phyloP scores from a whole-genome alignment of 2,329 filamentous ascomycete species.

The Pyricularia sp. region DNA sequence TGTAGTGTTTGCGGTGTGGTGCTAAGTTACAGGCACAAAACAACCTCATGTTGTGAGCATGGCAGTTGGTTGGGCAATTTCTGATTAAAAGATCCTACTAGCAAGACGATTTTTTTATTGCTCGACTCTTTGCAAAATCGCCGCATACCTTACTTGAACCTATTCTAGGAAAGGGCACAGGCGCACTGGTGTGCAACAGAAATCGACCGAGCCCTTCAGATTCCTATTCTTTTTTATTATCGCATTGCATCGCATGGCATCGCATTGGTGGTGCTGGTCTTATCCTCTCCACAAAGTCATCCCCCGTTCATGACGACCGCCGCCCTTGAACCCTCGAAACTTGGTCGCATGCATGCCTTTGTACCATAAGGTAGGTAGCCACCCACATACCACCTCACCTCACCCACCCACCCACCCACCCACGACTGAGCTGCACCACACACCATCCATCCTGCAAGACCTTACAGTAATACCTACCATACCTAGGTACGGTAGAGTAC shows the following conservation, averaged over 20 bases:
- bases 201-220: not conserved
- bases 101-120: not conserved
- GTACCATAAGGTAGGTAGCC: not conserved
- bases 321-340: not conserved
- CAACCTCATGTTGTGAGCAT: not conserved
- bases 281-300: not conserved
- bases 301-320: not conserved
- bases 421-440: not conserved
- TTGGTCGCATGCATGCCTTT: not conserved
- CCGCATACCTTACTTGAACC: too few species aligned
- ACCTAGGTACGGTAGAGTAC: not conserved
- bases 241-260: not conserved
- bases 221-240: not conserved
- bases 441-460: not conserved
- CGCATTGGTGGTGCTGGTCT: not conserved
- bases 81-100: not conserved
- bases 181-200: not conserved
- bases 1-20: not conserved
- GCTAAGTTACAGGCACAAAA: not conserved
- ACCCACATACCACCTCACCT: not conserved
- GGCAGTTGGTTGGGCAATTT: not conserved
- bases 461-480: not conserved
- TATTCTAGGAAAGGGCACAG: not conserved
- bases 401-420: not conserved
- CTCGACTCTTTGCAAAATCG: not conserved